Base-by-base conservation (phyloP, 345 rosid species). In the Triadica sebifera region DNA sequence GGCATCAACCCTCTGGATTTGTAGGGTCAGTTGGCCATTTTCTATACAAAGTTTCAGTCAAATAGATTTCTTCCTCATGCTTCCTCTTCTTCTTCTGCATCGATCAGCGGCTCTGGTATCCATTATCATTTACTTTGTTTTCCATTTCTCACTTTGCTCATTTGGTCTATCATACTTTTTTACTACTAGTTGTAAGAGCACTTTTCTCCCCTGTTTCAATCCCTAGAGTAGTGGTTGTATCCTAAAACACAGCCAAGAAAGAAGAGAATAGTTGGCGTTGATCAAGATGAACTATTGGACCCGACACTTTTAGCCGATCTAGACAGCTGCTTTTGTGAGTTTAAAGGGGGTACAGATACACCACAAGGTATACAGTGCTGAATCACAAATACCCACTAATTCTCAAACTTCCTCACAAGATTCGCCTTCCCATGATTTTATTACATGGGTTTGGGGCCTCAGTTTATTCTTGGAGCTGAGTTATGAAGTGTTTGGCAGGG, bases 401-500 rank as follows among this genome's bases (percentile, higher is more conserved):
- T 25, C 83, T 71, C 63, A 66, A n/a, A n/a, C 68, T 63, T 57
- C 51, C 72, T 55, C 22, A 3, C 62, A 81, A 79, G 79, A 11
- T 81, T 56, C 76, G 78, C 20, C 76, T 88, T 43, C 97, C 97
- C 0, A 81, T 91, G 87, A 86, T 94, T 74, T 83, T 94, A 22
- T 80, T 94, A 41, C 98, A 92, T 29, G 98, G 97, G 5, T 94
- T 94, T 69, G 98, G 98, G 51, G 98, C 98, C 73, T 94, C 98
- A 50, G 86, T 88, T 53, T 94, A 84, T 86, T 92, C 97, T 2
- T 94, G 97, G 98, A 81, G 77, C 78, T 83, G 83, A 73, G 93
- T 79, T 61, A 88, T 90, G 91, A 89, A 88, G 85, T 92, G 81
- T 38, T 78, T 94, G 74, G 92, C 90, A 7, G 79, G 85, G 38